Evolutionary conservation across 805 yeast species (phyloP).

Genomic region (Candida jianshihensis): DNA sequence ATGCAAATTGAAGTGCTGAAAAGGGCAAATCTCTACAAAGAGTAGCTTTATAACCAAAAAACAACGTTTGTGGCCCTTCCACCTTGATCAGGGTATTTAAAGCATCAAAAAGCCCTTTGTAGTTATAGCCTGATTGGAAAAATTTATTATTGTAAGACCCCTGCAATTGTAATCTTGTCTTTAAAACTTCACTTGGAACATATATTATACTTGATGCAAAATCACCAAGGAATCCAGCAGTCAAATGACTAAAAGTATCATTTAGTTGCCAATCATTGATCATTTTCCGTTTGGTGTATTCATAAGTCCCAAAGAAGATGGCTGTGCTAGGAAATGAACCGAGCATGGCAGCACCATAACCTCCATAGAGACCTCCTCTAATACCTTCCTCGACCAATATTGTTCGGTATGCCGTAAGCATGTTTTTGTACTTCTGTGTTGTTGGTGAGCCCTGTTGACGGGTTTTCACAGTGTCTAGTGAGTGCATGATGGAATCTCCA

Average conservation of each 20-base stretch:
- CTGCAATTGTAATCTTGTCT: slow-evolving; percentile 89
- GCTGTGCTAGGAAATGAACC: slow-evolving; percentile 95
- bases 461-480: slow-evolving; percentile 93
- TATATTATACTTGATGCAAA: slow-evolving; percentile 80
- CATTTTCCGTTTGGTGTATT: slow-evolving; percentile 64
- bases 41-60: slow-evolving; percentile 93
- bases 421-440: slow-evolving; percentile 59
- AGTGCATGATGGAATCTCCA: slow-evolving; percentile 92
- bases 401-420: slow-evolving; percentile 68
- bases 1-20: slow-evolving; percentile 92
- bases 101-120: slow-evolving; percentile 69
- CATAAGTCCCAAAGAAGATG: slow-evolving; percentile 90
- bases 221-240: slow-evolving; percentile 92
- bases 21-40: slow-evolving; percentile 89
- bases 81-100: slow-evolving; percentile 47
- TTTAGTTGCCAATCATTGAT: slow-evolving; percentile 58
- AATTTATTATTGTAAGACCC: slow-evolving; percentile 77
- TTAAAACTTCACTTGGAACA: slow-evolving; percentile 93
- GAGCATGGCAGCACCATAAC: slow-evolving; percentile 83
- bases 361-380: slow-evolving; percentile 79
- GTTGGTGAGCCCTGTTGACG: slow-evolving; percentile 92
- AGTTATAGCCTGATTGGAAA: slow-evolving; percentile 82
- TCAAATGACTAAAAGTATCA: slow-evolving; percentile 72
- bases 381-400: slow-evolving; percentile 84
- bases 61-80: slow-evolving; percentile 75